A percentile compares a stretch with the other conserved stretches of the same genome.
Conservation (phyloP, 352 stramenopile genomes). For the Phytophthora vignae region DNA sequence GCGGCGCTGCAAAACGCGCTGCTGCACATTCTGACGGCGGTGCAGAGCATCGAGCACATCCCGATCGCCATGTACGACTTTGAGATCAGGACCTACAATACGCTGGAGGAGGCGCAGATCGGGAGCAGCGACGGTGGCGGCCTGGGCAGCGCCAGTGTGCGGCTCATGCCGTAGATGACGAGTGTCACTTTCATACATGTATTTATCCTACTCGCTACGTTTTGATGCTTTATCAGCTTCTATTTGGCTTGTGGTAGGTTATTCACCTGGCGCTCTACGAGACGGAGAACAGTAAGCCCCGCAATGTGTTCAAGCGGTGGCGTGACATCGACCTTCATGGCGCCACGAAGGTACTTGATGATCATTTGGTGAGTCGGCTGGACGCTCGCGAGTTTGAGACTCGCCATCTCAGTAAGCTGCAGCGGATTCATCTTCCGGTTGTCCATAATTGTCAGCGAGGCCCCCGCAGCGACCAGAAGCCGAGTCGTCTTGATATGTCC, state of each 20-base stretch:
- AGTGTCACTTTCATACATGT: constrained; percentile 12
- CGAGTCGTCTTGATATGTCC: constrained; percentile 77
- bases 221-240: background rate
- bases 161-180: constrained; percentile 49
- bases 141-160: constrained; percentile 46
- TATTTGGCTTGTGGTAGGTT: constrained; percentile 48
- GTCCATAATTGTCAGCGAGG: constrained; percentile 59
- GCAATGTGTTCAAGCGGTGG: constrained; percentile 81
- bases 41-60: constrained; percentile 86
- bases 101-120: constrained; percentile 56
- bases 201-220: constrained; percentile 7
- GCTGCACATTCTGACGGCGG: constrained; percentile 75
- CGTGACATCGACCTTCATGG: constrained; percentile 79
- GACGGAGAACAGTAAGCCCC: constrained; percentile 69
- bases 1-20: constrained; percentile 69
- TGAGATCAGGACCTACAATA: constrained; percentile 69
- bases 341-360: constrained; percentile 80
- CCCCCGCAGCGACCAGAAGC: constrained; percentile 63
- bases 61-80: constrained; percentile 88
- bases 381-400: constrained; percentile 75
- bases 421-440: constrained; percentile 73
- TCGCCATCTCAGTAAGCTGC: constrained; percentile 80
- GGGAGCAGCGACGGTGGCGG: constrained; percentile 48
- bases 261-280: constrained; percentile 72
- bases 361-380: constrained; percentile 89